Percentiles rank a stretch among this genome's conserved stretches.
Evolutionary conservation across 2,329 filamentous ascomycete species (phyloP).

Genomic region (Neofusicoccum ribis): DNA sequence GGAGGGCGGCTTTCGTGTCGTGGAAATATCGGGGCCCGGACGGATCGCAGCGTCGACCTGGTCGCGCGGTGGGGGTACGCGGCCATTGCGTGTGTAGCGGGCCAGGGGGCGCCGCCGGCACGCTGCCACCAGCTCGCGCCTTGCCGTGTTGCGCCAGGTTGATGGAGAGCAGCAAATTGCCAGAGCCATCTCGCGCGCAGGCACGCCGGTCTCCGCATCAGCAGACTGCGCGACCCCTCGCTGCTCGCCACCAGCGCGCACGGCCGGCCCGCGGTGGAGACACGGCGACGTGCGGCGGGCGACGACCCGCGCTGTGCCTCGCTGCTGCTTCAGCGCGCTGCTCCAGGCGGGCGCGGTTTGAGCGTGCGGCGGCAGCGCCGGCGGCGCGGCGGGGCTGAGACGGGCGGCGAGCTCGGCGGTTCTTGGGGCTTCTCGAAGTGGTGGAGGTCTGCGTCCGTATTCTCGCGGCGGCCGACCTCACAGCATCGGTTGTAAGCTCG

Average conservation of each 20-base stretch:
- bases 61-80: conserved; percentile 11
- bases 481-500: background rate
- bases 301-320: too few species aligned
- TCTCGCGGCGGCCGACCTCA: background rate
- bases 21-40: conserved; percentile 12
- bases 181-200: background rate
- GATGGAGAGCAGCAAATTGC: conserved; percentile 8
- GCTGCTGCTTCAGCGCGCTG: background rate
- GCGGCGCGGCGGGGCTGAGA: background rate
- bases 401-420: background rate
- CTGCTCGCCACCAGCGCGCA: conserved; percentile 6
- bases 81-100: background rate
- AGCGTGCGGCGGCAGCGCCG: background rate
- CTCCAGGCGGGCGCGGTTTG: background rate
- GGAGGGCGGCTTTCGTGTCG: conserved; percentile 1
- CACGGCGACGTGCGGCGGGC: background rate
- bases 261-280: background rate
- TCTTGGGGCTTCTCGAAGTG: background rate
- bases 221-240: background rate
- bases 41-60: background rate
- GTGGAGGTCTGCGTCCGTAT: background rate
- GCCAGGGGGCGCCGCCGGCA: background rate
- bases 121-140: conserved; percentile 10
- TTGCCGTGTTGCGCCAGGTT: conserved; percentile 6
- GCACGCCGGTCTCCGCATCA: conserved; percentile 3